These are phyloP conservation scores for Kalaharituber pfeilii DNA, from an alignment of 2,329 filamentous ascomycete species.

Conservation along the genomic window DNA sequence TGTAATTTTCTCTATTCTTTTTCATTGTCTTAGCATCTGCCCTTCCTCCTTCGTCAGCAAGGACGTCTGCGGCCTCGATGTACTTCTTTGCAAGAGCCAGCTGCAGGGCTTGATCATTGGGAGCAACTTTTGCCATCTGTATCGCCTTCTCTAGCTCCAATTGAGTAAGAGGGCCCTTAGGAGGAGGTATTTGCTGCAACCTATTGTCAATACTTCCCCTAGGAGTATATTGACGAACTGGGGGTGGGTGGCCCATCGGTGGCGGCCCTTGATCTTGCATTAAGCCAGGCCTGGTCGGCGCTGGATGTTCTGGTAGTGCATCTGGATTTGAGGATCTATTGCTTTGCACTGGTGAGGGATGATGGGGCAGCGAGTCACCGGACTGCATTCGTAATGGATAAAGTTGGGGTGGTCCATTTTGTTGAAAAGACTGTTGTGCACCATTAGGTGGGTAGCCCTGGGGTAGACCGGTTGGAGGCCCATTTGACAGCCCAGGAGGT, in stretches of 20 bases:
- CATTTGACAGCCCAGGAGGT: not conserved
- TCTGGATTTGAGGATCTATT: slow-evolving; percentile 28
- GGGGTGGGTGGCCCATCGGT: slow-evolving; percentile 32
- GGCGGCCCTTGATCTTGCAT: slow-evolving; percentile 27
- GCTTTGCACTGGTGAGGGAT: not conserved
- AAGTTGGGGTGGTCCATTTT: slow-evolving; percentile 4
- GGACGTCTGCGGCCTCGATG: slow-evolving; percentile 63
- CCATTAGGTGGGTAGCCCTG: not conserved
- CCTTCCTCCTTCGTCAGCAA: slow-evolving; percentile 59
- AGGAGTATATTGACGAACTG: slow-evolving; percentile 28
- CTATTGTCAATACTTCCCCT: slow-evolving; percentile 31
- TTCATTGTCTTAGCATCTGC: slow-evolving; percentile 46
- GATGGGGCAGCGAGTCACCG: slow-evolving; percentile 1
- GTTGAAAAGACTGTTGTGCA: slow-evolving; percentile 14
- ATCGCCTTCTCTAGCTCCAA: slow-evolving; percentile 63
- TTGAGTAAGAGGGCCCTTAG: slow-evolving; percentile 47
- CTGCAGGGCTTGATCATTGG: slow-evolving; percentile 53
- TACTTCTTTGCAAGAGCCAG: slow-evolving; percentile 65
- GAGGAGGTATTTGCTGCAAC: slow-evolving; percentile 22
- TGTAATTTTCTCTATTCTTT: slow-evolving; percentile 61
- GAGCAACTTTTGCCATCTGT: slow-evolving; percentile 49
- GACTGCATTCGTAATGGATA: slow-evolving; percentile 3
- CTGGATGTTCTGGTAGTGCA: slow-evolving; percentile 41
- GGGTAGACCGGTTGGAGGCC: not conserved
- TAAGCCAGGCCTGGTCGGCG: slow-evolving; percentile 45